These are phyloP conservation scores for Phallus indusiatus DNA, from an alignment of 768 basidiomycete genomes.

Conservation along the genomic window DNA sequence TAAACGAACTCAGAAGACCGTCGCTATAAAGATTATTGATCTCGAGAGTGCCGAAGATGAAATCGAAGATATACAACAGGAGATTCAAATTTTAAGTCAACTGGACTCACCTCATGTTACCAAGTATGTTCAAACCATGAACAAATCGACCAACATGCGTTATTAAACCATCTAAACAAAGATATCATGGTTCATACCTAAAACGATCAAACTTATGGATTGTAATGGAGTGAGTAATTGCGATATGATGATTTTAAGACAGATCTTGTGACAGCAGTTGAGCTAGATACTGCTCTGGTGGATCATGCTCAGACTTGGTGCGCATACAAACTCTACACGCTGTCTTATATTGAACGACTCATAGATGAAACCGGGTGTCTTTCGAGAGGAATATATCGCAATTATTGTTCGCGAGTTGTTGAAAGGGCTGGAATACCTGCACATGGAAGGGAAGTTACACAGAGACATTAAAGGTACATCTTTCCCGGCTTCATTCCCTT, in stretches of 20 bases:
- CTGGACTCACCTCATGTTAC: conserved; percentile 94
- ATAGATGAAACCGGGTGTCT: conserved; percentile 97
- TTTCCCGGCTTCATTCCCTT: conserved; percentile 9
- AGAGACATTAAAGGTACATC: conserved; percentile 92
- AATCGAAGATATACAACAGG: conserved; percentile 98
- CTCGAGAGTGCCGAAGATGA: conserved; percentile 98
- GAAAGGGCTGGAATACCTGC: conserved; percentile 89
- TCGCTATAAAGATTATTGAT: conserved; percentile 99
- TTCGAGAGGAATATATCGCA: conserved; percentile 97
- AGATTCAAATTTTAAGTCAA: conserved; percentile 96
- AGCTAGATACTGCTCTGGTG: conserved; percentile 88
- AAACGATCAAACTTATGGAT: conserved; percentile 98
- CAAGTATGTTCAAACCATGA: conserved; percentile 48
- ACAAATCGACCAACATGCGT: conserved; percentile 7
- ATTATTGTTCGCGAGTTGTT: conserved; percentile 92
- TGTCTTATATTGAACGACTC: conserved; percentile 6
- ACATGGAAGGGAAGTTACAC: conserved; percentile 92
- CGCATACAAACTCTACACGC: conserved; percentile 19
- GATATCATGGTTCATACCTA: conserved; percentile 94
- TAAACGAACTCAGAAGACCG: conserved; percentile 90
- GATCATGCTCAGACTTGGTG: conserved; percentile 95
- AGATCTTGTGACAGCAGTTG: neutral
- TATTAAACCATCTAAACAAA: conserved; percentile 18
- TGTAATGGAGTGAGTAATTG: conserved; percentile 80
- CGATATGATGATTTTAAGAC: neutral